Evolutionary conservation across 2,329 filamentous ascomycete species (phyloP).

Genomic region (Aspergillus transmontanensis): DNA sequence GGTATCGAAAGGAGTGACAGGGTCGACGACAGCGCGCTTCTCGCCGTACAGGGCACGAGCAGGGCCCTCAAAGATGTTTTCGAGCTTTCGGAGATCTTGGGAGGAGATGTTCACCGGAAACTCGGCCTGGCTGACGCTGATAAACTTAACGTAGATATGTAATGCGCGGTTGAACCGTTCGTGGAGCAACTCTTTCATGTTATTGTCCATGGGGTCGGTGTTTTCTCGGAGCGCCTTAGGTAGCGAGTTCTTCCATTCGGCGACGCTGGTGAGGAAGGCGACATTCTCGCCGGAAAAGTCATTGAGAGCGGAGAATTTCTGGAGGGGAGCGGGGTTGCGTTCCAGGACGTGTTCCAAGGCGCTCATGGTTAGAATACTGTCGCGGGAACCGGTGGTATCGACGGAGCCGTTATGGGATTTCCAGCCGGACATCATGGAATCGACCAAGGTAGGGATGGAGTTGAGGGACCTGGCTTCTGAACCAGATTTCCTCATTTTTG

Average conservation of each 20-base stretch:
- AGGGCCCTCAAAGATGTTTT: conserved; percentile 59
- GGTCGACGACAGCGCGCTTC: conserved; percentile 42
- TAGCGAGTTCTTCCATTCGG: conserved; percentile 55
- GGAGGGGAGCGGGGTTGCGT: conserved; percentile 60
- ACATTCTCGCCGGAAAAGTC: conserved; percentile 75
- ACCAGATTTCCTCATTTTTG: conserved; percentile 29
- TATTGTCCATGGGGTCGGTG: conserved; percentile 25
- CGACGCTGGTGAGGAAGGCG: conserved; percentile 63
- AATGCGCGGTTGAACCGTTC: conserved; percentile 62
- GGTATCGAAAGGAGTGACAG: conserved; percentile 41
- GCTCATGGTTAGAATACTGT: conserved; percentile 60
- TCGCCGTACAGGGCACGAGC: conserved; percentile 46
- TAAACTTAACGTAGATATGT: conserved; percentile 63
- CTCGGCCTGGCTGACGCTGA: conserved; percentile 63
- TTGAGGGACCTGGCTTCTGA: conserved; percentile 31
- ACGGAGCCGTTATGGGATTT: conserved; percentile 41
- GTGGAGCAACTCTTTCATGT: conserved; percentile 39
- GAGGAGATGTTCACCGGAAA: conserved; percentile 70
- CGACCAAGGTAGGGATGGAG: conserved; percentile 31
- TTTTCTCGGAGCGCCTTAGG: conserved; percentile 26
- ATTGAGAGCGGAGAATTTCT: conserved; percentile 64
- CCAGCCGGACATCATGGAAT: conserved; percentile 31
- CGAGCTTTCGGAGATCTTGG: conserved; percentile 56
- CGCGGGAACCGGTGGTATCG: conserved; percentile 39
- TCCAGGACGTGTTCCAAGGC: conserved; percentile 64